Base-by-base conservation (phyloP, 495 filamentous ascomycete species). In the Penicillium alfredii region DNA sequence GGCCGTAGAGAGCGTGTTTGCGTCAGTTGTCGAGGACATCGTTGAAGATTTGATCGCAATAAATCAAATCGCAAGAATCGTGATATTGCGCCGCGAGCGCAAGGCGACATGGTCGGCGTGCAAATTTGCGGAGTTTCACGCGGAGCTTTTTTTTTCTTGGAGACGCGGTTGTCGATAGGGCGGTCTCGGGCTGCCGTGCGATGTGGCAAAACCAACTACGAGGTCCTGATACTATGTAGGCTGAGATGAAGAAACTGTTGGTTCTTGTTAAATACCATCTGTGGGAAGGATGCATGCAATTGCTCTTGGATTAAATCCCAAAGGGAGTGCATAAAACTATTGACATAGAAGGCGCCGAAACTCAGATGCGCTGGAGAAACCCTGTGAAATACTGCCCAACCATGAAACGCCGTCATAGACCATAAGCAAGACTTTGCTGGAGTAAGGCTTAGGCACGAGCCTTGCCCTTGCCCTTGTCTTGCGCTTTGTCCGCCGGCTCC, bases 401-500 rank as follows among this genome's bases (percentile, higher is more conserved):
- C n/a, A n/a, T n/a, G 20, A 18, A 55, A 48, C 45, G 49, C 38
- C 44, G 32, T 45, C 49, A 34, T 55, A 29, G 45, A 24, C 19
- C 51, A 22, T 47, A 41, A 30, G 27, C 18, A 22, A 11, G 36
- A 13, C 9, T 4, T 15, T n/a, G 9, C 27, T 32, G 23, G 35
- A 8, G 8, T 16, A 38, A 21, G 8, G 8, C 24, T 58, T 33
- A 67, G 21, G 60, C 65, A 18, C 54, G 58, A 3, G 56, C 60
- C 35, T 69, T 68, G 19, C 64, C 64, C 42, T 68, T 63, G 14
- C 57, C 68, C 47, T 70, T 67, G 19, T 41, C 51, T 8, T 61
- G 51, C 7, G 38, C 15, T 34, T 61, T 53, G 19, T 53, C 38
- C 15, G 28, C 24, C 17, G 49, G 56, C 9, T 64, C 55, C 14